Conservation (phyloP, 1,284 basidiomycete species). For the Phylloporus sp. region DNA sequence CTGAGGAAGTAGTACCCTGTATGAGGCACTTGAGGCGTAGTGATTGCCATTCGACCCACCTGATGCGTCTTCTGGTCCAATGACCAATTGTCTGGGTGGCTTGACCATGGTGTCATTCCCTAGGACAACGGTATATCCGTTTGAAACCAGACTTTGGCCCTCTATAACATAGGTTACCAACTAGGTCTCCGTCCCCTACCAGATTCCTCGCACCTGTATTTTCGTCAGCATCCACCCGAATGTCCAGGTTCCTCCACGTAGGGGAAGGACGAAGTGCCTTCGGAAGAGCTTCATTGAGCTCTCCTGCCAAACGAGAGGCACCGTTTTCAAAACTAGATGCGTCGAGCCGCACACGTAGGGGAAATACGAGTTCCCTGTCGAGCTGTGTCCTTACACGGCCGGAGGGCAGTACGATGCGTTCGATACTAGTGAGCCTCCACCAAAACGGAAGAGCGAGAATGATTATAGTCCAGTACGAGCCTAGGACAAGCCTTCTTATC, state of each 20-base stretch:
- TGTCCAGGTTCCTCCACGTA: constrained; percentile 45
- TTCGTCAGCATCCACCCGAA: constrained; percentile 33
- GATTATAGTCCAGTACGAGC: constrained; percentile 77
- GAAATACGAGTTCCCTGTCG: constrained; percentile 51
- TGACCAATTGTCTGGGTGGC: constrained; percentile 24
- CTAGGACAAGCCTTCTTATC: constrained; percentile 60
- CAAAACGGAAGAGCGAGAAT: constrained; percentile 80
- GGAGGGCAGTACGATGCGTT: constrained; percentile 76
- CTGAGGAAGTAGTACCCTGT: constrained; percentile 14
- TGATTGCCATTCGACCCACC: constrained; percentile 25
- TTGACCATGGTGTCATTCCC: constrained; percentile 32
- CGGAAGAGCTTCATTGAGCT: constrained; percentile 28
- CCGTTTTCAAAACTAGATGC: constrained; percentile 25
- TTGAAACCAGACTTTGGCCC: constrained; percentile 10
- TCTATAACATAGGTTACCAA: constrained; percentile 23
- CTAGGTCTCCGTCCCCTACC: neutral
- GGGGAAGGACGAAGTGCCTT: constrained; percentile 25
- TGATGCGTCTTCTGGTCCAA: constrained; percentile 33
- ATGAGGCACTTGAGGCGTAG: constrained; percentile 15
- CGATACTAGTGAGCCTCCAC: constrained; percentile 89
- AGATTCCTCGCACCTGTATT: constrained; percentile 31
- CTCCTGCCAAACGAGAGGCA: constrained; percentile 17
- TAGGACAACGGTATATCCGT: constrained; percentile 27
- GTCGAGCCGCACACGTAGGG: constrained; percentile 55
- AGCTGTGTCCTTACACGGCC: constrained; percentile 59